A percentile compares a stretch with the other conserved stretches of the same genome.
These are phyloP conservation scores for Flaveria trinervia DNA, from an alignment of 129 eudicot species.

Conservation along the genomic window DNA sequence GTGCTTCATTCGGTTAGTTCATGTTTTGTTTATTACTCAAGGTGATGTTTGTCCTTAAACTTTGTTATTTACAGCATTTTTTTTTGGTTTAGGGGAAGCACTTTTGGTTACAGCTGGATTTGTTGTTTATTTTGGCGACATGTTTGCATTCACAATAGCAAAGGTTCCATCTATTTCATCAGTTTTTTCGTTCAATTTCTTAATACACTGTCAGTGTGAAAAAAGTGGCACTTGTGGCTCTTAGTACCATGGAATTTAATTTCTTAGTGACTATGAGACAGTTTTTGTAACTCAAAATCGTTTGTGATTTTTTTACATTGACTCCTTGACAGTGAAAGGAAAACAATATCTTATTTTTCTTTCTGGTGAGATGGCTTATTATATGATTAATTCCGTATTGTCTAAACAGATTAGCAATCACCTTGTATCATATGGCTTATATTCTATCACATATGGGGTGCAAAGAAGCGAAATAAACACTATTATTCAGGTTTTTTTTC, in stretches of 20 bases:
- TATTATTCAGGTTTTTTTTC: slow-evolving; percentile 63
- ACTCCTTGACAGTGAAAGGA: slow-evolving; percentile 1
- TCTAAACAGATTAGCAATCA: slow-evolving; percentile 46
- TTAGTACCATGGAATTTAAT: not conserved
- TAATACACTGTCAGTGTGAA: not conserved
- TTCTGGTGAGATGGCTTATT: slow-evolving; percentile 12
- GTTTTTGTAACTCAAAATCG: not conserved
- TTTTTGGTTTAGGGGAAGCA: slow-evolving; percentile 69
- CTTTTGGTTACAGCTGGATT: slow-evolving; percentile 87
- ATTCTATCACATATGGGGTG: slow-evolving; percentile 29
- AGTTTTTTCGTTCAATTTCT: not conserved
- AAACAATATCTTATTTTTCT: not conserved
- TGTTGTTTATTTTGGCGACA: slow-evolving; percentile 83
- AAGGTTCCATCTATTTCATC: slow-evolving; percentile 44
- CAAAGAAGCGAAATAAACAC: slow-evolving; percentile 74
- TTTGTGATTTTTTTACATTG: not conserved
- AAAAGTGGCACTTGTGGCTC: not conserved
- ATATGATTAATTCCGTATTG: slow-evolving; percentile 14
- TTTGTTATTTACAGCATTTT: slow-evolving; percentile 13
- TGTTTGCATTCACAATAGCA: slow-evolving; percentile 56
- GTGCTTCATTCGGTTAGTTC: slow-evolving; percentile 78
- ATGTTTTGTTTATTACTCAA: not conserved
- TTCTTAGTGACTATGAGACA: not conserved
- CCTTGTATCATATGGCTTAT: slow-evolving; percentile 33
- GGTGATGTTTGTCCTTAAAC: not conserved